phyloP scores from a whole-genome alignment of 768 basidiomycete genomes.

The Psilocybe azurescens region DNA sequence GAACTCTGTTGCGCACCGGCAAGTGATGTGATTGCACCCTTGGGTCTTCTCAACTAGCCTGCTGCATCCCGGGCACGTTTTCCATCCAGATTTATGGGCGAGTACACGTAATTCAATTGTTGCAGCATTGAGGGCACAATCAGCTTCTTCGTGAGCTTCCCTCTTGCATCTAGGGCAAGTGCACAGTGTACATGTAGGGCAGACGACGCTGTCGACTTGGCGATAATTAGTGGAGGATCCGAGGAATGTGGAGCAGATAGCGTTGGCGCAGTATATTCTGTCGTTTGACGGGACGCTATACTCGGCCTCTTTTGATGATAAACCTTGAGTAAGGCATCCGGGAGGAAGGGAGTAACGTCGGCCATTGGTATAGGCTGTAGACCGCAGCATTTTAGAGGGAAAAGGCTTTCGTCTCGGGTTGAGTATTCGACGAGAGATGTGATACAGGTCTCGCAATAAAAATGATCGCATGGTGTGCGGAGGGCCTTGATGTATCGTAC shows the following conservation, averaged over 20 bases:
- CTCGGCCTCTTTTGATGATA: slow-evolving; percentile 48
- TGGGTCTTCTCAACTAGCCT: slow-evolving; percentile 58
- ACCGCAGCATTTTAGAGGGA: slow-evolving; percentile 56
- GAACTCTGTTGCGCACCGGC: slow-evolving; percentile 60
- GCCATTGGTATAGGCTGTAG: slow-evolving; percentile 35
- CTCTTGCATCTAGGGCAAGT: slow-evolving; percentile 59
- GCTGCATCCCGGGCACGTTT: slow-evolving; percentile 66
- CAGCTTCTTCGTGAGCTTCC: slow-evolving; percentile 40
- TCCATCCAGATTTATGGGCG: slow-evolving; percentile 54
- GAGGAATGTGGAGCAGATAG: slow-evolving; percentile 59
- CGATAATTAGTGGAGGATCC: slow-evolving; percentile 37
- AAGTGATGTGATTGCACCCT: slow-evolving; percentile 73
- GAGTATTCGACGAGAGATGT: slow-evolving; percentile 43
- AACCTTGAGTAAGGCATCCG: slow-evolving; percentile 24
- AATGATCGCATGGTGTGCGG: slow-evolving; percentile 49
- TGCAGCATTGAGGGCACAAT: slow-evolving; percentile 48
- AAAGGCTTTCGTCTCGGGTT: slow-evolving; percentile 54
- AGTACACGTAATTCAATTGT: slow-evolving; percentile 48
- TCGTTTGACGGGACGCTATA: slow-evolving; percentile 44
- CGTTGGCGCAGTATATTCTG: slow-evolving; percentile 56
- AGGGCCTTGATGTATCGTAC: slow-evolving; percentile 30
- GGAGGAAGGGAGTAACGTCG: slow-evolving; percentile 20
- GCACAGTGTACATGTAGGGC: slow-evolving; percentile 41
- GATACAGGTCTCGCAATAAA: slow-evolving; percentile 53
- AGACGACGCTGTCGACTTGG: slow-evolving; percentile 31